A percentile compares a stretch with the other conserved stretches of the same genome.
These are phyloP conservation scores for Astrocystis sublimbata DNA, from an alignment of 495 filamentous ascomycete genomes.

Conservation along the genomic window DNA sequence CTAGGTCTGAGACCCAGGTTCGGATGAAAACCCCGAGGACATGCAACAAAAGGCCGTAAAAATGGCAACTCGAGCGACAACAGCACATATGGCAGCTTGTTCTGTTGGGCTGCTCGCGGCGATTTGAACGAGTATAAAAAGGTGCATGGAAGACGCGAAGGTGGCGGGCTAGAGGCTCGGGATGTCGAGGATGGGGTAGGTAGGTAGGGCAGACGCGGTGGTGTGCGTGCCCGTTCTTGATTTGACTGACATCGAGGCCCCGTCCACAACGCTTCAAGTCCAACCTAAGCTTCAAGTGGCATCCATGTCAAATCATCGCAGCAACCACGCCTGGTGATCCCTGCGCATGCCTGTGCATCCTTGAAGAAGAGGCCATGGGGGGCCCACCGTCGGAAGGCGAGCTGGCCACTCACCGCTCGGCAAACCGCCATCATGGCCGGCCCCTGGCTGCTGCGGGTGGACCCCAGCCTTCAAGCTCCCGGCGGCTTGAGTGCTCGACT, in stretches of 20 bases:
- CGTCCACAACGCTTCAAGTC: too few relatives aligned
- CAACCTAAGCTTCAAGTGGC: too few relatives aligned
- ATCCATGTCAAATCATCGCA: slow-evolving; percentile 33
- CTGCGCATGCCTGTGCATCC: too few relatives aligned
- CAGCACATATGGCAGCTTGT: slow-evolving; percentile 22
- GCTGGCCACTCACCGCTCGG: slow-evolving; percentile 26
- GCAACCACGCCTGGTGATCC: too few relatives aligned
- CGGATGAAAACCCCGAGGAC: neutral
- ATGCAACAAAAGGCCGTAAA: slow-evolving; percentile 13
- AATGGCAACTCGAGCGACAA: neutral
- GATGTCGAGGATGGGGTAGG: slow-evolving; percentile 32
- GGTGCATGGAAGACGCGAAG: slow-evolving; percentile 23
- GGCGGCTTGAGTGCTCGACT: slow-evolving; percentile 21
- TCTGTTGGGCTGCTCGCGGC: slow-evolving; percentile 27
- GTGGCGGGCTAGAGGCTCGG: slow-evolving; percentile 16
- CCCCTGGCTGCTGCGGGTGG: slow-evolving; percentile 31
- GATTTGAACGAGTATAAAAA: slow-evolving; percentile 48
- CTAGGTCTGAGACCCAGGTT: slow-evolving; percentile 20
- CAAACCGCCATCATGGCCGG: slow-evolving; percentile 32
- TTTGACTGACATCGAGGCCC: slow-evolving; percentile 26
- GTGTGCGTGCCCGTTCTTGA: slow-evolving; percentile 4
- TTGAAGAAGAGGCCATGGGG: neutral
- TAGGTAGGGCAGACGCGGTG: slow-evolving; percentile 27
- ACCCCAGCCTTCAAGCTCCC: slow-evolving; percentile 30
- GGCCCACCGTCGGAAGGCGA: slow-evolving; percentile 29